Percentiles rank a stretch among this genome's conserved stretches.
Evolutionary conservation across 352 stramenopile genomes (phyloP).

Genomic region (Globisporangium megalacanthum): DNA sequence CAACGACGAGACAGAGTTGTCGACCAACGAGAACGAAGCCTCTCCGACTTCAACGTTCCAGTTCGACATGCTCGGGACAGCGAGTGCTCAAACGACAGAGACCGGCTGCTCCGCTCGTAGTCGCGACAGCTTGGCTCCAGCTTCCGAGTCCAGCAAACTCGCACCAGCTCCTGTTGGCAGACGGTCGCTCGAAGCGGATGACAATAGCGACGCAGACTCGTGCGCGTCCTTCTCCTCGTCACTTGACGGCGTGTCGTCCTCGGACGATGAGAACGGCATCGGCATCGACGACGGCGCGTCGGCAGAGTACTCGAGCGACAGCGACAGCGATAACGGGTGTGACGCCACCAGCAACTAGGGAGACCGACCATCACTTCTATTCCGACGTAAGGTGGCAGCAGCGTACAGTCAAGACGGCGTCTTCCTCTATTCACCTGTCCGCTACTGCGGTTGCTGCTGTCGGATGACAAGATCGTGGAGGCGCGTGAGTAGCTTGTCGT

Average conservation of each 20-base stretch:
- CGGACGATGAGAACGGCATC: conserved; percentile 7
- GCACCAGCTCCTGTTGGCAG: neutral
- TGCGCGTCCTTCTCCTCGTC: conserved; percentile 13
- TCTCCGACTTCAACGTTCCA: neutral
- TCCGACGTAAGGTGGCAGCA: conserved; percentile 4
- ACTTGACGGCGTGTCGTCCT: neutral
- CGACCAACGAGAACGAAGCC: neutral
- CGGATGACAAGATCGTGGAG: conserved; percentile 34
- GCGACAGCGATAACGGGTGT: neutral
- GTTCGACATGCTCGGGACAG: neutral
- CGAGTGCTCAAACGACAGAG: neutral
- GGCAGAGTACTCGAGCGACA: conserved; percentile 1
- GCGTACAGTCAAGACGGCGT: neutral
- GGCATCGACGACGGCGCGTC: conserved; percentile 10
- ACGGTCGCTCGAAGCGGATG: neutral
- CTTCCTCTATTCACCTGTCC: neutral
- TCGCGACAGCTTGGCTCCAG: neutral
- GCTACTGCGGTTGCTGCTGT: conserved; percentile 11
- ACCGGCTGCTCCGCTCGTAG: neutral
- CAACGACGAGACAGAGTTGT: neutral
- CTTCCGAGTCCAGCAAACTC: neutral
- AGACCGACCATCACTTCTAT: conserved; percentile 5
- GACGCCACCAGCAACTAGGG: neutral
- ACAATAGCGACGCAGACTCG: conserved; percentile 5
- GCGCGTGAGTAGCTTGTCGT: conserved; percentile 43